Base-by-base conservation (phyloP, 2,329 filamentous ascomycete species). In the Fusarium sp. region DNA sequence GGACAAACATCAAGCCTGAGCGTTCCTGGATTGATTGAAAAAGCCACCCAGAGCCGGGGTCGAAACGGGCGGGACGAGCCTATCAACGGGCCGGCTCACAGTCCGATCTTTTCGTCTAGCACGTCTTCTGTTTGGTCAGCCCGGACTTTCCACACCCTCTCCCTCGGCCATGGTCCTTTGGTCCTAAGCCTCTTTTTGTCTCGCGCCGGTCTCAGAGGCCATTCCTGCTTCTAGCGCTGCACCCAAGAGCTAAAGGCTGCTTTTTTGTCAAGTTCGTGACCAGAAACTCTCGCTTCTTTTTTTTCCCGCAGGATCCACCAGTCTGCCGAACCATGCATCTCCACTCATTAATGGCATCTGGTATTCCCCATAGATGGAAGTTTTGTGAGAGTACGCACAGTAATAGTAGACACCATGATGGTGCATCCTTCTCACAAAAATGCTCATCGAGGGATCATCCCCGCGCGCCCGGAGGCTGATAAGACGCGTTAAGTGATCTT, bases 1-100 rank as follows among this genome's bases (percentile, higher is more conserved):
- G 71, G 64, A 74, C 69, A 65, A 72, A 72, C 62, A 45, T 52
- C 50, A 50, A 68, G 73, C 64, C 66, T 62, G 61, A 77, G 69
- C 63, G 69, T 68, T 45, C 42, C 42, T 45, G 42, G 42, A 45
- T 45, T 45, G 40, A 45, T 14, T 13, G 40, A 37, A 37, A 14
- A 58, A 59, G 42, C 66, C 35, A 71, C 56, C 52, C 45, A 58
- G 62, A 60, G 57, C 45, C 56, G 54, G 64, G 45, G 58, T 70
- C 54, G 47, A 52, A 68, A 73, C 67, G 70, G 59, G 56, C 70
- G 70, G 67, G 70, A 73, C 74, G 71, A 74, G 71, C 71, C 71
- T 73, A 73, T 74, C 67, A 73, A 60, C 71, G 71, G 71, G 71
- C 69, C 71, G 71, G 71, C 71, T 72, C 71, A 74, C 62, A 52